Base-by-base conservation (phyloP, 2,329 filamentous ascomycete genomes). In the Chalara sp. region DNA sequence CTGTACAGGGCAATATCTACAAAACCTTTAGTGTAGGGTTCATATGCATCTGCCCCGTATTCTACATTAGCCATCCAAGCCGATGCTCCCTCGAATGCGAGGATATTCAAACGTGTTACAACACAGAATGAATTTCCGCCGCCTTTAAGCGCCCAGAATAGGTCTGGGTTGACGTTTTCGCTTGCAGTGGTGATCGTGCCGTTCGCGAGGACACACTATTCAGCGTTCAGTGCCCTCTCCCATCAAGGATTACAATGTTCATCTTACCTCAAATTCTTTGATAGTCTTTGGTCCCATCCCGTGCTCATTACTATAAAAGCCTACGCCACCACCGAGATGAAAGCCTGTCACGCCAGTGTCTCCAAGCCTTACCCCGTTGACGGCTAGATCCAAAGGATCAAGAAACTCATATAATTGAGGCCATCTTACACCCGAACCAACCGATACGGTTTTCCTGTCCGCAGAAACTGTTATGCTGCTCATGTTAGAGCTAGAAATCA, bases 401-500 rank as follows among this genome's bases (percentile, higher is more conserved):
- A 50, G 56, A 4, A 46, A 44, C 4, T 55, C 41, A 52, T 71
- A 72, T 2, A 65, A 49, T 50, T 65, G 55, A 33, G 59, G 58
- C n/a, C 64, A 53, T 13, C 12, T 41, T 21, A 28, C 40, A 5
- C 69, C 70, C 4, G 65, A 50, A 3, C 67, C 68, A 11, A 72
- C 56, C 12, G 52, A 53, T 7, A 60, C 65, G 5, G 57, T 58
- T 0, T 53, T 57, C 6, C 31, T 21, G 6, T 53, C 49, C 7
- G 60, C 48, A n/a, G 61, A 57, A 28, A 54, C 46, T 1, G 68
- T 52, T n/a, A 59, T 49, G 28, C 52, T 41, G 33, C 44, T 56
- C 33, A 57, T 30, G 6, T 33, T 47, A 30, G 63, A 67, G 6
- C 75, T 69, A 6, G 74, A 74, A 54, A 81, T 71, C 6, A 76